Evolutionary conservation across 306 rosid species (phyloP).

Genomic region (Gillenia trifoliata): DNA sequence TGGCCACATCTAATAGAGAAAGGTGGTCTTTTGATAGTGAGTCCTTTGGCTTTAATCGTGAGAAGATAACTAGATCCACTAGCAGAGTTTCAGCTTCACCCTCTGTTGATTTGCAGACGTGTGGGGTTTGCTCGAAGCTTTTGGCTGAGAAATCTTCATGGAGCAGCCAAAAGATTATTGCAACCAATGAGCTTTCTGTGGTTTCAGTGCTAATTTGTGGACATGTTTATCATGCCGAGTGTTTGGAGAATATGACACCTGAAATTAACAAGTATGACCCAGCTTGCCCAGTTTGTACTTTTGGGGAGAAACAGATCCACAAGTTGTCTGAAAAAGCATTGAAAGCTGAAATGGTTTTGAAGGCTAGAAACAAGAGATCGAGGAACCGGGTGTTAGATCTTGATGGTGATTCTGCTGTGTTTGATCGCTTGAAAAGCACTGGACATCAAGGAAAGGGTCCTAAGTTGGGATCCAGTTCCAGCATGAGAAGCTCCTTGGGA

Average conservation of each 20-base stretch:
- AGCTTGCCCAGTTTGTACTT: conserved; percentile 75
- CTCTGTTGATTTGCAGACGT: conserved; percentile 48
- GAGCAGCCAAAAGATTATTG: conserved; percentile 44
- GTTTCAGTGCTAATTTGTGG: conserved; percentile 83
- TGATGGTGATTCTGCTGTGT: conserved; percentile 47
- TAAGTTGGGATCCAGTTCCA: conserved; percentile 55
- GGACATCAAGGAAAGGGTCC: conserved; percentile 45
- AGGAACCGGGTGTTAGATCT: conserved; percentile 52
- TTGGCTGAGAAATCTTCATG: conserved; percentile 40
- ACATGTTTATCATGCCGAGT: conserved; percentile 86
- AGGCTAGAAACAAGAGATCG: conserved; percentile 58
- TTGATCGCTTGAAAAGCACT: conserved; percentile 43
- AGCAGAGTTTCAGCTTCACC: conserved; percentile 49
- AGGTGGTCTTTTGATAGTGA: conserved; percentile 86
- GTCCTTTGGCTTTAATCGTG: conserved; percentile 61
- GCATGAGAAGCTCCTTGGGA: conserved; percentile 51
- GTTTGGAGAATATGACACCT: conserved; percentile 78
- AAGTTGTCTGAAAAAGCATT: conserved; percentile 64
- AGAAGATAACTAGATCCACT: conserved; percentile 54
- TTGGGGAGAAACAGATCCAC: conserved; percentile 66
- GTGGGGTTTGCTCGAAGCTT: conserved; percentile 48
- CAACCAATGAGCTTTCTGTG: conserved; percentile 37
- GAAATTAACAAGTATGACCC: conserved; percentile 82
- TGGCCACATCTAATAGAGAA: conserved; percentile 64
- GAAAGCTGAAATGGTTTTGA: conserved; percentile 71